These are phyloP conservation scores for Wilcoxina mikolae DNA, from an alignment of 495 filamentous ascomycete species.

Conservation along the genomic window DNA sequence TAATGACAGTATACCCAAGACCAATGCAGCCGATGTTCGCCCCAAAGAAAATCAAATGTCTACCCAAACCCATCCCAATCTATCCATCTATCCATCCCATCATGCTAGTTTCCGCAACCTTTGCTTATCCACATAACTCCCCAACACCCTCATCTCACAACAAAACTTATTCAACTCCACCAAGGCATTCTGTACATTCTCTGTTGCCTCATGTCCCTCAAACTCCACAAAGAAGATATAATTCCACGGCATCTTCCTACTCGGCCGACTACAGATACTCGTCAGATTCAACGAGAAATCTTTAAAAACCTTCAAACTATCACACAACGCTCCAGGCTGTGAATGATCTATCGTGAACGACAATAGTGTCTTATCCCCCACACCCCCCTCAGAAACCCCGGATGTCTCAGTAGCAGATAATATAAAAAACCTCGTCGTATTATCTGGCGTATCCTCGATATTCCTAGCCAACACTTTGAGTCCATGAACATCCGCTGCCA, in stretches of 20 bases:
- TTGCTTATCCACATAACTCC: constrained; percentile 22
- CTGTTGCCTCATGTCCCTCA: constrained; percentile 43
- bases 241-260: constrained; percentile 59
- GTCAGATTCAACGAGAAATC: constrained; percentile 62
- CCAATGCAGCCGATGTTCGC: too few relatives aligned
- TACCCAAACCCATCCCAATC: not conserved
- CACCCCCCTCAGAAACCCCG: constrained; percentile 33
- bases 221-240: constrained; percentile 96
- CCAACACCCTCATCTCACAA: constrained; percentile 18
- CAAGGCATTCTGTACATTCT: constrained; percentile 39
- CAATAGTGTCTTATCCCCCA: constrained; percentile 52
- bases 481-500: constrained; percentile 52
- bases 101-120: constrained; percentile 34
- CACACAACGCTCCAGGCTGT: constrained; percentile 64
- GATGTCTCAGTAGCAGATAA: constrained; percentile 33
- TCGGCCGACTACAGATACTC: constrained; percentile 77
- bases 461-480: constrained; percentile 53
- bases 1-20: too few relatives aligned
- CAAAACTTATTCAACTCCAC: constrained; percentile 33
- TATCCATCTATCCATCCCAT: not conserved
- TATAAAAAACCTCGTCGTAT: constrained; percentile 79
- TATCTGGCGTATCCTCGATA: constrained; percentile 73
- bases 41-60: too few relatives aligned
- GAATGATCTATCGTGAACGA: constrained; percentile 68
- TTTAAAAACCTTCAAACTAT: constrained; percentile 66